A percentile compares a stretch with the other conserved stretches of the same genome.
Evolutionary conservation across 2,329 filamentous ascomycete genomes (phyloP).

Genomic region (Penicillium digitatum): DNA sequence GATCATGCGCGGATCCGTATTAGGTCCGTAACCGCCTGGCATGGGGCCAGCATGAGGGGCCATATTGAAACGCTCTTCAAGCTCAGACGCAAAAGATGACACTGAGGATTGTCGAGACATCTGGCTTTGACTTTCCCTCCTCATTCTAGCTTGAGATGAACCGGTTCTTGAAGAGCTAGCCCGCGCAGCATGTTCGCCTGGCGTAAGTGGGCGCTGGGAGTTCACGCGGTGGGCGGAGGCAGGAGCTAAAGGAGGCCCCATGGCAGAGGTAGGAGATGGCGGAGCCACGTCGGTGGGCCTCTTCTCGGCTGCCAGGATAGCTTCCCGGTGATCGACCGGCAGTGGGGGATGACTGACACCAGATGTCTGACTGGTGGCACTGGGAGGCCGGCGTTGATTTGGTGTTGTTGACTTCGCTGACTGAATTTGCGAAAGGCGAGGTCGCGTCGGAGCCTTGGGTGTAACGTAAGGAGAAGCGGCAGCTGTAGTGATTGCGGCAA

Average conservation of each 20-base stretch:
- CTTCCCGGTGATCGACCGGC: slow-evolving; percentile 75
- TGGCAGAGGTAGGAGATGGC: slow-evolving; percentile 47
- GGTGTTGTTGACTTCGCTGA: slow-evolving; percentile 34
- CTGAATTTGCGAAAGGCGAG: slow-evolving; percentile 26
- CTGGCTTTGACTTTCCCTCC: slow-evolving; percentile 40
- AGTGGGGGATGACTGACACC: slow-evolving; percentile 63
- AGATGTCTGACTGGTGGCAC: slow-evolving; percentile 63
- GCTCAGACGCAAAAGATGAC: slow-evolving; percentile 90
- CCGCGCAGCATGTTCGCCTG: slow-evolving; percentile 50
- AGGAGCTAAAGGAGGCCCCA: slow-evolving; percentile 82
- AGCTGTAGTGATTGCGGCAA: slow-evolving; percentile 16
- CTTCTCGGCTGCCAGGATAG: slow-evolving; percentile 71
- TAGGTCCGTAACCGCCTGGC: slow-evolving; percentile 60
- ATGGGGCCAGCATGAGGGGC: slow-evolving; percentile 50
- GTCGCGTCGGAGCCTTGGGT: slow-evolving; percentile 33
- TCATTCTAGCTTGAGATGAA: slow-evolving; percentile 57
- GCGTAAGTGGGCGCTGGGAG: slow-evolving; percentile 56
- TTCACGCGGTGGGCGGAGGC: slow-evolving; percentile 65
- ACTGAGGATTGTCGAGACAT: slow-evolving; percentile 73
- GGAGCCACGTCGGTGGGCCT: slow-evolving; percentile 52
- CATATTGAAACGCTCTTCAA: slow-evolving; percentile 87
- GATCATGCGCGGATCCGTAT: slow-evolving; percentile 95
- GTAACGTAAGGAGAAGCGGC: slow-evolving; percentile 28
- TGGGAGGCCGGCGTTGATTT: slow-evolving; percentile 60
- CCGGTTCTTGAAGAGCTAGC: slow-evolving; percentile 46